Evolutionary conservation across 768 basidiomycete species (phyloP).

Genomic region (Daedaleopsis sinensis): DNA sequence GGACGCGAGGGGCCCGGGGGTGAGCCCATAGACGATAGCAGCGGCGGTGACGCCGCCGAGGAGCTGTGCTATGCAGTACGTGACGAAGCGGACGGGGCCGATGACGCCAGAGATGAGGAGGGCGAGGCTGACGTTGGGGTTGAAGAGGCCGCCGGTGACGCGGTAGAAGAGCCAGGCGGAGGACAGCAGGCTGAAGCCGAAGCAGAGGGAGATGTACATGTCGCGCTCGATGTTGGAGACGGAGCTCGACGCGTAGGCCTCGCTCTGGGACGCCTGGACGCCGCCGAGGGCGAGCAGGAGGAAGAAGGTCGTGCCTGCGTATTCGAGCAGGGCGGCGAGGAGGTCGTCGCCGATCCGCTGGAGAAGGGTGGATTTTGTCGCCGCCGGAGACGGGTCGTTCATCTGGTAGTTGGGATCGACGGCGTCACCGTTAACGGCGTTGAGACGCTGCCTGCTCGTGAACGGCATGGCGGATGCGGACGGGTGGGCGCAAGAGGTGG

Average conservation of each 20-base stretch:
- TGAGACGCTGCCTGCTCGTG: background rate
- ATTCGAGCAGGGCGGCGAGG: conserved; percentile 57
- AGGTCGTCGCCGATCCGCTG: conserved; percentile 40
- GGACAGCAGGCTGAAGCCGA: conserved; percentile 64
- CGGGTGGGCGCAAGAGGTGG: background rate
- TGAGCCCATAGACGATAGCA: conserved; percentile 55
- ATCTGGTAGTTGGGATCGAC: conserved; percentile 11
- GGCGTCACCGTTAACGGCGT: too few species aligned
- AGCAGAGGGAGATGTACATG: conserved; percentile 59
- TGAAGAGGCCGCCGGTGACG: conserved; percentile 66
- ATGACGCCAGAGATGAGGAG: conserved; percentile 60
- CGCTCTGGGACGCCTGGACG: conserved; percentile 49
- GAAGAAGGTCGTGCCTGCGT: conserved; percentile 62
- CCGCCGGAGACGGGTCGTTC: background rate
- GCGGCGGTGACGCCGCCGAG: conserved; percentile 62
- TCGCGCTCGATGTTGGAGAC: conserved; percentile 39
- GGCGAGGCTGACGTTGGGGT: conserved; percentile 62
- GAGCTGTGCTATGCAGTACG: conserved; percentile 66
- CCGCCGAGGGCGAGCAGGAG: conserved; percentile 68
- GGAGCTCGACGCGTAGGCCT: conserved; percentile 12
- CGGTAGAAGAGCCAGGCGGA: conserved; percentile 73
- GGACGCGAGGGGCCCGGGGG: conserved; percentile 55
- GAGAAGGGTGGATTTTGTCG: conserved; percentile 26
- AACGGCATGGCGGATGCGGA: background rate
- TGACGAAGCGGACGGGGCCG: conserved; percentile 54